Conservation (phyloP, 2,329 filamentous ascomycete species). For the Aureobasidium sp. region DNA sequence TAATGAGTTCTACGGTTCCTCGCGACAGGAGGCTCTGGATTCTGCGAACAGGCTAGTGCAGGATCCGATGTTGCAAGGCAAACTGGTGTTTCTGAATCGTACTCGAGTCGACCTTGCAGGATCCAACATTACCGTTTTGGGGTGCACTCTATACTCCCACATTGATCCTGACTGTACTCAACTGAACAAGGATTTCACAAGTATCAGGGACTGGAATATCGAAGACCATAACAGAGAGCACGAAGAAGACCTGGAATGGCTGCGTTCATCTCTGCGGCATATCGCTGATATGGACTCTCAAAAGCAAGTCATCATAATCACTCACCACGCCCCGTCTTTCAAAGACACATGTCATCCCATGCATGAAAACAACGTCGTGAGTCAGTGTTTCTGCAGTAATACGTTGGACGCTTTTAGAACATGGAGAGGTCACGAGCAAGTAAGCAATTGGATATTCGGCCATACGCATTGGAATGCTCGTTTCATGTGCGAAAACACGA, state of each 20-base stretch:
- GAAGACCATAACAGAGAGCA: constrained; percentile 42
- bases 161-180: constrained; percentile 31
- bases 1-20: constrained; percentile 45
- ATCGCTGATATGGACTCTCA: constrained; percentile 9
- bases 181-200: constrained; percentile 41
- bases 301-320: constrained; percentile 32
- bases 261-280: constrained; percentile 32
- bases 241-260: constrained; percentile 41
- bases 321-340: constrained; percentile 49
- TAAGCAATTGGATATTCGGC: constrained; percentile 37
- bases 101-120: constrained; percentile 29
- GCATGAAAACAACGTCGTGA: constrained; percentile 36
- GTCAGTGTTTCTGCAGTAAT: constrained; percentile 46
- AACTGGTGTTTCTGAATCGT: constrained; percentile 34
- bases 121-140: constrained; percentile 40
- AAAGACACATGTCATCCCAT: constrained; percentile 40
- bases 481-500: constrained; percentile 23
- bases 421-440: constrained; percentile 12
- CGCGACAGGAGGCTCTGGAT: constrained; percentile 30
- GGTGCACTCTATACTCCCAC: constrained; percentile 48
- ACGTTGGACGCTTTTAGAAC: constrained; percentile 20
- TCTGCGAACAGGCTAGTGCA: constrained; percentile 30
- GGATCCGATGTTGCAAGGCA: constrained; percentile 31
- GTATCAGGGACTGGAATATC: constrained; percentile 44
- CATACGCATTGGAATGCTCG: constrained; percentile 37